Evolutionary conservation across 2,329 filamentous ascomycete species (phyloP).

Genomic region (Thielaviopsis ethacetica): DNA sequence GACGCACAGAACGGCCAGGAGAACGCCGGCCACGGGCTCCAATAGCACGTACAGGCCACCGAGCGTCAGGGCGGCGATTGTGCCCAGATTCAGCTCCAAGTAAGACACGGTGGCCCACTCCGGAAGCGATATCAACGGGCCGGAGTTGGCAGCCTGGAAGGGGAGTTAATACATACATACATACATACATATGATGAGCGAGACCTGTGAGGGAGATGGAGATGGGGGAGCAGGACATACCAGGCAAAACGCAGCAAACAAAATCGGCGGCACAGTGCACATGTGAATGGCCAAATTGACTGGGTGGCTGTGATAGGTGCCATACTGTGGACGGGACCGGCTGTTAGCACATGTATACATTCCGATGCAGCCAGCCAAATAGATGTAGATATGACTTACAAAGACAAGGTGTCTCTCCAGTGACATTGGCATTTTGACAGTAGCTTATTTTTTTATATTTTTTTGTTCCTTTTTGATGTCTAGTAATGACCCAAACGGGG

Average conservation of each 20-base stretch:
- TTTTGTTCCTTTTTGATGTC: background rate
- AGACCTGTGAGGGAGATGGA: no score
- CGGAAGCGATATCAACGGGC: slow-evolving; percentile 46
- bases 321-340: slow-evolving; percentile 41
- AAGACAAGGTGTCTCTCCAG: slow-evolving; percentile 71
- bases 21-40: slow-evolving; percentile 77
- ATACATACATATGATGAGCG: no score
- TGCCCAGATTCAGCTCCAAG: slow-evolving; percentile 49
- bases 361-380: background rate
- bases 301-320: slow-evolving; percentile 64
- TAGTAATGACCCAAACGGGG: background rate
- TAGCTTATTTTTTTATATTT: background rate
- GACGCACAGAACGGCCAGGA: slow-evolving; percentile 61
- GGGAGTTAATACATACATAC: background rate
- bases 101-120: slow-evolving; percentile 51
- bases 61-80: slow-evolving; percentile 50
- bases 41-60: slow-evolving; percentile 73
- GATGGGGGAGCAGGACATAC: slow-evolving; percentile 28
- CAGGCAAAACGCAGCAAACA: slow-evolving; percentile 54
- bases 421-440: slow-evolving; percentile 46
- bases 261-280: slow-evolving; percentile 59
- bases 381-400: slow-evolving; percentile 32
- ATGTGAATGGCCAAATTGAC: slow-evolving; percentile 69
- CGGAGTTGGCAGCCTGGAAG: slow-evolving; percentile 42
- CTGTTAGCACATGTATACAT: background rate